Evolutionary conservation across 257 asterid genomes (phyloP).

Genomic region (Gentiana macrophylla): DNA sequence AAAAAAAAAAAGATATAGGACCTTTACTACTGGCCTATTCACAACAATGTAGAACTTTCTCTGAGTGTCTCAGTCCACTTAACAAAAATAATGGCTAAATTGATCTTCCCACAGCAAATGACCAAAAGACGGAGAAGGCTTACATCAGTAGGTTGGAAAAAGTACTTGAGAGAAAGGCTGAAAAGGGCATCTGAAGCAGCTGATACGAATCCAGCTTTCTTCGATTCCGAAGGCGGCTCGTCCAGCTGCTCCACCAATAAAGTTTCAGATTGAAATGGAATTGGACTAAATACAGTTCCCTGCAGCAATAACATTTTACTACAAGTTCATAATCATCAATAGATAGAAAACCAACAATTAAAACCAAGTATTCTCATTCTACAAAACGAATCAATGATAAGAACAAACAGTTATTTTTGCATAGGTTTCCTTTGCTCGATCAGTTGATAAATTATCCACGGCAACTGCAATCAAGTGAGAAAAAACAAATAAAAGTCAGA

Average conservation of each 20-base stretch:
- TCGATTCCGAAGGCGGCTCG: slow-evolving; percentile 29
- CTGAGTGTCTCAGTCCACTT: no score
- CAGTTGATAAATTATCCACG: slow-evolving; percentile 60
- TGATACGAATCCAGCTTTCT: slow-evolving; percentile 31
- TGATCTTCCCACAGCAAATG: not conserved
- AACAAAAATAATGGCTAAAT: no score
- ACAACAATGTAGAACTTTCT: no score
- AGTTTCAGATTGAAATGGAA: slow-evolving; percentile 46
- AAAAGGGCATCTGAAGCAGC: slow-evolving; percentile 32
- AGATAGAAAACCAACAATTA: not conserved
- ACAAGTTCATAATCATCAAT: not conserved
- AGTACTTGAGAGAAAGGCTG: slow-evolving; percentile 40
- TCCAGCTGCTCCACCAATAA: slow-evolving; percentile 13
- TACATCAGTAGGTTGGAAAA: slow-evolving; percentile 61
- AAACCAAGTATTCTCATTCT: not conserved
- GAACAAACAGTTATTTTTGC: slow-evolving; percentile 56
- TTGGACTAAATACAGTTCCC: slow-evolving; percentile 72
- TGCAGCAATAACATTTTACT: slow-evolving; percentile 21
- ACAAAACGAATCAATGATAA: not conserved
- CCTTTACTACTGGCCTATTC: no score
- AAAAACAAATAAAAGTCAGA: not conserved
- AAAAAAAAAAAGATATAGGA: no score
- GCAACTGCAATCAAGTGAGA: slow-evolving; percentile 39
- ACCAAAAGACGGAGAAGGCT: not conserved
- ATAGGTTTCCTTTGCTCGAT: slow-evolving; percentile 65